Conservation (phyloP, 257 asterid genomes). For the Gynochthodes officinalis region DNA sequence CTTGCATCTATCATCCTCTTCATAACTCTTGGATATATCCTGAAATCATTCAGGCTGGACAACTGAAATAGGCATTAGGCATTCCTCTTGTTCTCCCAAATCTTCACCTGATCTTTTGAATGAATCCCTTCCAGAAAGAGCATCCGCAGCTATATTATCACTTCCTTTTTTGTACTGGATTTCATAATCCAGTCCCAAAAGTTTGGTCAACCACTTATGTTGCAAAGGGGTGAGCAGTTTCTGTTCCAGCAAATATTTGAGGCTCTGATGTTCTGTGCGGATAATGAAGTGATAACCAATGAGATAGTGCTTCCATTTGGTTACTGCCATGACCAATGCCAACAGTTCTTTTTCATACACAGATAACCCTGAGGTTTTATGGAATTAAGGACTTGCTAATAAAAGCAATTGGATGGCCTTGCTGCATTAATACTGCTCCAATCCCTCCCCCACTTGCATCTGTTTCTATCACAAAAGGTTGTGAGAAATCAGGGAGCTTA, state of each 20-base stretch:
- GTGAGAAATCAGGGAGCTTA: too few relatives aligned
- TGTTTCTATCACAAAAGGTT: too few relatives aligned
- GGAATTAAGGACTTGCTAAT: background rate
- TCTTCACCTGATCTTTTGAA: too few relatives aligned
- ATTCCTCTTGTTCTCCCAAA: too few relatives aligned
- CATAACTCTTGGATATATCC: too few relatives aligned
- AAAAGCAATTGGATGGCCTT: too few relatives aligned
- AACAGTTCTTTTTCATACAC: background rate
- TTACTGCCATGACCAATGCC: background rate
- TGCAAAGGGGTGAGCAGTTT: background rate
- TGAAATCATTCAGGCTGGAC: too few relatives aligned
- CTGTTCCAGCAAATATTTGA: background rate
- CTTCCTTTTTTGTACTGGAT: background rate
- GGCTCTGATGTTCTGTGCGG: background rate
- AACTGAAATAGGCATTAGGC: too few relatives aligned
- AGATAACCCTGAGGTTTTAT: background rate
- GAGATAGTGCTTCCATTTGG: background rate
- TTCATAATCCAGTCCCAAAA: background rate
- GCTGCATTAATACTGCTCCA: too few relatives aligned
- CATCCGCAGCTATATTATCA: background rate
- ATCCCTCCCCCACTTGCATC: background rate
- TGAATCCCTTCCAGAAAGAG: background rate
- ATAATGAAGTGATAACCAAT: background rate
- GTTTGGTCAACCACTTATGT: background rate
- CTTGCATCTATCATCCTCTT: too few relatives aligned